Percentiles rank a stretch among this genome's conserved stretches.
Evolutionary conservation across 495 filamentous ascomycete genomes (phyloP).

Genomic region (Aspergillus leporis): DNA sequence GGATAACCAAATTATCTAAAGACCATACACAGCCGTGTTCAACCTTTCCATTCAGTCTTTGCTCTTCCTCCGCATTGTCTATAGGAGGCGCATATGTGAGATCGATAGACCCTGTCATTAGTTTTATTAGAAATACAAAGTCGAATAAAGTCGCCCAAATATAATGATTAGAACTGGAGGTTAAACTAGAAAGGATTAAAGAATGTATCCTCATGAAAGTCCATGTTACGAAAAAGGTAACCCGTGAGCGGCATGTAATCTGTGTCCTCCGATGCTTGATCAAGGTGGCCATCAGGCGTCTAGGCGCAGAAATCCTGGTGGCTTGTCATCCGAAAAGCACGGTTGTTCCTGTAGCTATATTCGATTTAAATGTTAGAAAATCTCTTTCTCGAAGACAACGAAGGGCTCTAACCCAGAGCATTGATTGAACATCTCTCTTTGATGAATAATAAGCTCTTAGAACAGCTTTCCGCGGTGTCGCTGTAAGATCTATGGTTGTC

Average conservation of each 20-base stretch:
- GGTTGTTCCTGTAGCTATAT: background rate
- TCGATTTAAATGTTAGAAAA: background rate
- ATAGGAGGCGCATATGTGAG: too few relatives aligned
- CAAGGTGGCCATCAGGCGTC: background rate
- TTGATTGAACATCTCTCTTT: background rate
- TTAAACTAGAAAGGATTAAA: constrained; percentile 6
- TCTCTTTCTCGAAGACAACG: too few relatives aligned
- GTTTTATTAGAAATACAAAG: background rate
- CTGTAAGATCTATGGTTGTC: constrained; percentile 1
- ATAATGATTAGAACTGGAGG: background rate
- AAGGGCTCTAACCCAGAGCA: background rate
- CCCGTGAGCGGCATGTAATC: background rate
- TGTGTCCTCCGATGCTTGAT: background rate
- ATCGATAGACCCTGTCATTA: background rate
- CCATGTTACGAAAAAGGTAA: background rate
- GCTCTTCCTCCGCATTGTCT: too few relatives aligned
- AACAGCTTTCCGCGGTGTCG: constrained; percentile 3
- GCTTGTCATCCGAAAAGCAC: background rate
- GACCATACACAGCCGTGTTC: too few relatives aligned
- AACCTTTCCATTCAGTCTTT: too few relatives aligned
- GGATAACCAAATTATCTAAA: too few relatives aligned
- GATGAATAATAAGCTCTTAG: background rate
- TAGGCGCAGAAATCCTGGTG: background rate
- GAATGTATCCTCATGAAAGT: constrained; percentile 2
- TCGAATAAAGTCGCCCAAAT: background rate